A percentile compares a stretch with the other conserved stretches of the same genome.
phyloP scores from a whole-genome alignment of 2,329 filamentous ascomycete species.

The Paecilomyces fulvus region DNA sequence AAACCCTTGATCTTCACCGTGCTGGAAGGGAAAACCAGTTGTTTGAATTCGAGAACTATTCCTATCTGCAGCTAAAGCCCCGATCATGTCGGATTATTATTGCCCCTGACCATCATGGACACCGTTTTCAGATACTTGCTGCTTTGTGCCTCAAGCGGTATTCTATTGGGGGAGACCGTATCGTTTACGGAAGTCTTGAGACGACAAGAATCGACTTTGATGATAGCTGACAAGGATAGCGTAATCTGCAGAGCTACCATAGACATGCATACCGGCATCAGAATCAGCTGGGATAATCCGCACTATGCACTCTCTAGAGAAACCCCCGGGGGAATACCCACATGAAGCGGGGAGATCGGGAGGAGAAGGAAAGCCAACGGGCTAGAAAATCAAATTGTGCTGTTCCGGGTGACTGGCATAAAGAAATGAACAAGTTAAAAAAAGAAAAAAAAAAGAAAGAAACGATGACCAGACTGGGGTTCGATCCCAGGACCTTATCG shows the following conservation, averaged over 20 bases:
- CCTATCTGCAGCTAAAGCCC: neutral
- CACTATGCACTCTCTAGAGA: too few species aligned
- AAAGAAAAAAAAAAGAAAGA: neutral
- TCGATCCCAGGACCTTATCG: constrained; percentile 4
- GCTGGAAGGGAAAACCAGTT: neutral
- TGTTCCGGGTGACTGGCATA: neutral
- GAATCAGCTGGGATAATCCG: too few species aligned
- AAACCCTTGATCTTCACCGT: neutral
- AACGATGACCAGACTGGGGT: constrained; percentile 1
- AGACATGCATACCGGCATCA: too few species aligned
- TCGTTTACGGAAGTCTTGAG: too few species aligned
- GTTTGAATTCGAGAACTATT: neutral
- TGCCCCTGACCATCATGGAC: neutral
- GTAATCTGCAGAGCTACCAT: too few species aligned
- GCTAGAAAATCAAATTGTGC: neutral
- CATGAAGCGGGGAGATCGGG: too few species aligned
- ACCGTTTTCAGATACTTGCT: neutral
- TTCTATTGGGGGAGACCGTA: too few species aligned
- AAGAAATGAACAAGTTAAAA: neutral
- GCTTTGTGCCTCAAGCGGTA: neutral
- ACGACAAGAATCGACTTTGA: neutral
- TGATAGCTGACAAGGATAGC: too few species aligned
- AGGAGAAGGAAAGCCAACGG: neutral
- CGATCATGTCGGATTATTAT: neutral
- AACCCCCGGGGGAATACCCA: too few species aligned